A percentile compares a stretch with the other conserved stretches of the same genome.
phyloP scores from a whole-genome alignment of 2,329 filamentous ascomycete genomes.

The Leptographium flavum region DNA sequence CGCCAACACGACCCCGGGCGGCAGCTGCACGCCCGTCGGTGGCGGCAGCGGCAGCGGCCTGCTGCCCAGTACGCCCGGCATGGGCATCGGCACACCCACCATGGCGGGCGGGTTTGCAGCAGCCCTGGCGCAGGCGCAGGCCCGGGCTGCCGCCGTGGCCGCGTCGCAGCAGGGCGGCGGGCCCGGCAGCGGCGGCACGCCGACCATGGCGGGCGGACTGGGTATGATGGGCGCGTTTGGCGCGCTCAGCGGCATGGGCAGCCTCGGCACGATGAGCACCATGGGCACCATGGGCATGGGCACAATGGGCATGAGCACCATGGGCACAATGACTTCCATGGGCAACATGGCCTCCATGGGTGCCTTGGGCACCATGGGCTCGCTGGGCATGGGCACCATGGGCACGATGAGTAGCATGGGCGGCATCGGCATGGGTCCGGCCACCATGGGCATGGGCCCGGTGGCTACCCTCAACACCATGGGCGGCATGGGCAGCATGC shows the following conservation, averaged over 20 bases:
- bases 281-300: not conserved
- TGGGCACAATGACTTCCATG: not conserved
- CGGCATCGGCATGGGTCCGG: not conserved
- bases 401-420: not conserved
- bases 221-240: not conserved
- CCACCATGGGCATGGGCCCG: not conserved
- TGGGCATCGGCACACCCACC: constrained; percentile 4
- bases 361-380: not conserved
- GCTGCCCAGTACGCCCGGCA: constrained; percentile 2
- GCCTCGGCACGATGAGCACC: not conserved
- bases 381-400: not conserved
- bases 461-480: not conserved
- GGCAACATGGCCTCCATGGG: not conserved
- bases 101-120: not conserved
- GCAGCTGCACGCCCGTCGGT: constrained; percentile 1
- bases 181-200: constrained; percentile 3
- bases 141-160: constrained; percentile 9
- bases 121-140: constrained; percentile 8
- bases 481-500: not conserved
- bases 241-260: not conserved
- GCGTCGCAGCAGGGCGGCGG: constrained; percentile 5
- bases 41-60: not conserved
- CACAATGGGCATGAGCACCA: not conserved
- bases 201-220: not conserved
- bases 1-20: not conserved